Base-by-base conservation (phyloP, 2,329 filamentous ascomycete genomes). In the Xylaria sp. region DNA sequence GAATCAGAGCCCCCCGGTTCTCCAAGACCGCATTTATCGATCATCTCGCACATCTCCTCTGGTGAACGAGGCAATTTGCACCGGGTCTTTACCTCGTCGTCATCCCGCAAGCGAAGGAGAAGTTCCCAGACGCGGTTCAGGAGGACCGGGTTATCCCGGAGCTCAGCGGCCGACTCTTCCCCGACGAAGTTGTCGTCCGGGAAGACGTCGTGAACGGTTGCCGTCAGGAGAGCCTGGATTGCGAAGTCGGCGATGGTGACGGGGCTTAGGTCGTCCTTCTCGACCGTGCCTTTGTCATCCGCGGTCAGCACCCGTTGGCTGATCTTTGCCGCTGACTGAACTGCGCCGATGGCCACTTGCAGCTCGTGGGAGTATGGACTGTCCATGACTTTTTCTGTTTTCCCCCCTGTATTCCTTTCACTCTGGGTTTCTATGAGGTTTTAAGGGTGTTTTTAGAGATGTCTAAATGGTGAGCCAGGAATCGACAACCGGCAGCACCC, bases 211-310 rank as follows among this genome's bases (percentile, higher is more conserved):
- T 84, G 83, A 66, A 89, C 79, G 1, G 84, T 85, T 46, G 82
- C 79, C 6, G 85, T 85, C 50, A 89, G 81, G 5, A 89, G 80
- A 0, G 86, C 86, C 74, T 89, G 87, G 66, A 88, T 84, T 63
- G 87, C 87, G 72, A 89, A 89, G 76, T 89, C 87, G 75, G 85
- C 88, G 23, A 89, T 81, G 0, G 88, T 89, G 56, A 89, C 88
- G 2, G 86, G 87, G 65, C 84, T 87, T 44, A 87, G 78, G 75
- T 88, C 87, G 52, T 84, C 82, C 71, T 89, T 89, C 68, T 84
- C 80, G 28, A 88, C 77, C 28, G 82, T 80, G 64, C 84, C 85
- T 74, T 87, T 87, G 77, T 87, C 84, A 37, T 81, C 79, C 2
- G 81, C 76, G 0, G 81, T 77, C 54, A 88, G 80, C 51, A 87